phyloP scores from a whole-genome alignment of 164 flowering plant genomes.

The Liriodendron chinense region DNA sequence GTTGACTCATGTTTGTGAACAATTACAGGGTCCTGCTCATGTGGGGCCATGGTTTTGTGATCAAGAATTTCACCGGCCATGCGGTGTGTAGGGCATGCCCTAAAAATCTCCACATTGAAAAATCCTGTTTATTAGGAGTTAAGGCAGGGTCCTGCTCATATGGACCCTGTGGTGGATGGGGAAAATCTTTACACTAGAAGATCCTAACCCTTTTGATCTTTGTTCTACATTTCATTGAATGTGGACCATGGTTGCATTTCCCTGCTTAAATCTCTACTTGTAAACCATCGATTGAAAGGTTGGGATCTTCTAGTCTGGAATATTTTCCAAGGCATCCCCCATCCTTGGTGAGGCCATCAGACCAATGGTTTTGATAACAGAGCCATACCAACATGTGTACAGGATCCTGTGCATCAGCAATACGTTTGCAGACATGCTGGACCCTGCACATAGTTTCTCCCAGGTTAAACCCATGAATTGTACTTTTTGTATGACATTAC shows the following conservation, averaged over 20 bases:
- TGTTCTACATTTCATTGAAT: background rate
- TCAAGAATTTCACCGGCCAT: background rate
- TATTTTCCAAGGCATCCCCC: background rate
- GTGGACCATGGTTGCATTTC: background rate
- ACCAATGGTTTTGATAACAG: background rate
- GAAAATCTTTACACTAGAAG: background rate
- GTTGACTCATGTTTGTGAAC: background rate
- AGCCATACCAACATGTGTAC: background rate
- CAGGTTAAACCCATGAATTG: background rate
- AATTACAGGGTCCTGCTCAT: no score
- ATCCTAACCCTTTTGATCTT: background rate
- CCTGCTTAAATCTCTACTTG: background rate
- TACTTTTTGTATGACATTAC: constrained; percentile 18
- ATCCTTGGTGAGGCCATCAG: background rate
- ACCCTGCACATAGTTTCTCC: background rate
- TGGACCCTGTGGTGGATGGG: background rate
- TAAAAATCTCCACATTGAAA: background rate
- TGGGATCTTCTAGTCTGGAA: background rate
- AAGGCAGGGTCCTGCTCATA: background rate
- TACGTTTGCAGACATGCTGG: background rate
- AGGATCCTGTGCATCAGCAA: background rate
- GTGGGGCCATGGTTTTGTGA: background rate
- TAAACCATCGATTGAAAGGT: background rate
- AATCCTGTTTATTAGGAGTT: background rate
- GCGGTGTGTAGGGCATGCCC: background rate